phyloP scores from a whole-genome alignment of 805 yeast genomes.

The Brettanomyces custersianus region DNA sequence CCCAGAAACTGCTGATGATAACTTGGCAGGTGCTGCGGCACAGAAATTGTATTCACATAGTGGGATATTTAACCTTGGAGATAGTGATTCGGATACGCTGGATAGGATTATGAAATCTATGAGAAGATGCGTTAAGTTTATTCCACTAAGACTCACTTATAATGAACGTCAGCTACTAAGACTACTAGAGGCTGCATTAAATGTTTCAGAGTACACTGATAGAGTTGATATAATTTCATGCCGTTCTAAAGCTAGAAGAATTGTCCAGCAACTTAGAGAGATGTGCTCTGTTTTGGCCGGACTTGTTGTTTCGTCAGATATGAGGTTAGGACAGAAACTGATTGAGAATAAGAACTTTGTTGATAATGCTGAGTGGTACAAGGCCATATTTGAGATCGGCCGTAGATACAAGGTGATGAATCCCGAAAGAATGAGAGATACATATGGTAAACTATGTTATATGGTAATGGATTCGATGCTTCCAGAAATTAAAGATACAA shows the following conservation, averaged over 20 bases:
- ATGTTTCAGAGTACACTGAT: conserved; percentile 75
- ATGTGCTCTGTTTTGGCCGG: conserved; percentile 76
- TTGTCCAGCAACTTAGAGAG: conserved; percentile 63
- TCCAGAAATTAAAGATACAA: conserved; percentile 57
- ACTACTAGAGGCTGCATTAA: conserved; percentile 64
- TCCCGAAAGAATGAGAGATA: conserved; percentile 73
- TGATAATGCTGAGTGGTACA: conserved; percentile 67
- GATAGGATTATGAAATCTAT: conserved; percentile 25
- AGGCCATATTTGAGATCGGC: conserved; percentile 66
- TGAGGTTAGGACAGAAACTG: conserved; percentile 58
- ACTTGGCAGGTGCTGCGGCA: conserved; percentile 7
- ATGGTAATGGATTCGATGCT: conserved; percentile 80
- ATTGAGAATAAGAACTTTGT: conserved; percentile 59
- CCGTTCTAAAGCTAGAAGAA: conserved; percentile 59
- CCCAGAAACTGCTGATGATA: conserved; percentile 12
- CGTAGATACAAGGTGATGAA: conserved; percentile 77
- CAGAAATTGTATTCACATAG: conserved; percentile 2
- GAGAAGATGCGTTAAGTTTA: conserved; percentile 38
- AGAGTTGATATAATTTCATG: conserved; percentile 64
- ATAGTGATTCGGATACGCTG: background rate
- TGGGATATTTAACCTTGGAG: background rate
- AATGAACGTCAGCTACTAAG: conserved; percentile 64
- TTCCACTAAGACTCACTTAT: conserved; percentile 59
- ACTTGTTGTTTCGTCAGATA: conserved; percentile 65
- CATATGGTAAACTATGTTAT: conserved; percentile 71